Base-by-base conservation (phyloP, 257 asterid species). In the Cinchona pubescens region DNA sequence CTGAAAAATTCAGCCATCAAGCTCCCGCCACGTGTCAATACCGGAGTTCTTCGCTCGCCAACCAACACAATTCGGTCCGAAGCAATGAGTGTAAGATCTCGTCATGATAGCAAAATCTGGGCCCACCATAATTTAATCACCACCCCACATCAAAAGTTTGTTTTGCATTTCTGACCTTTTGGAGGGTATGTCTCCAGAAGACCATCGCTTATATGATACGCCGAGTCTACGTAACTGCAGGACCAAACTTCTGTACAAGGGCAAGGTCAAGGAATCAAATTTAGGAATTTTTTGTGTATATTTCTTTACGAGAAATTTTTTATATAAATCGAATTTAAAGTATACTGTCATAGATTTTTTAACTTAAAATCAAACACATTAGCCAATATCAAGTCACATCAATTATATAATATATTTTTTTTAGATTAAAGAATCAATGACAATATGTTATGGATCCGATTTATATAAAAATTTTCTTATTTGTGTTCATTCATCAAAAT, bases 1-100 rank as follows among this genome's bases (percentile, higher is more conserved):
- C 67, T 75, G 82, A 62, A 56, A 27, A 67, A 73, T 76, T 71
- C 63, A 82, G 83, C 86, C 90, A 82, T 59, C 53, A 34, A 58
- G 1, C 21, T 27, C 37, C 3, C 2, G 81, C 78, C 90, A 86
- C 83, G 85, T 86, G 73, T 75, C 37, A 70, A 0, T n/a, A 63
- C 74, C 79, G 80, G 67, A 40, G 81, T 79, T n/a, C n/a, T 29
- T 49, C 38, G 19, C 38, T 66, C 23, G 32, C 65, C 75, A 55
- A 67, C n/a, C 48, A 25, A 16, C n/a, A 72, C 73, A 62, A n/a
- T 75, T 69, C 5, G 43, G 55, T 56, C 56, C 23, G 45, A 69
- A 45, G 56, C 69, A 73, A 75, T 79, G 79, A 85, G n/a, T 82
- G 84, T 67, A 79, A 78, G 76, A 75, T 49, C 71, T 61, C 65